These are phyloP conservation scores for Ananas comosus DNA, from an alignment of 176 grass and related monocot species.

Conservation along the genomic window DNA sequence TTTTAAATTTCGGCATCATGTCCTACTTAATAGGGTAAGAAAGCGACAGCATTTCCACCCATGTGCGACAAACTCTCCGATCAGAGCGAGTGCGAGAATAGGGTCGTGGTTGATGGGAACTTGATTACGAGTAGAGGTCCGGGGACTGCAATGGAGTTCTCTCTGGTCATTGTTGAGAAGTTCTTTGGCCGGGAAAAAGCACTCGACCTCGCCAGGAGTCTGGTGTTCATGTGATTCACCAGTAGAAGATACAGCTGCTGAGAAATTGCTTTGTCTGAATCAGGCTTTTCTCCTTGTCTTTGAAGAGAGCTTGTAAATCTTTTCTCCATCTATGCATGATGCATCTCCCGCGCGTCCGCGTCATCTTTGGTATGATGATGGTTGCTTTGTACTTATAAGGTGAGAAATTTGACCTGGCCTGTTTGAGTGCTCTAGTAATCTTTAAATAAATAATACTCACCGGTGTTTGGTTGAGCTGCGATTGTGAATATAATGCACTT, in stretches of 20 bases:
- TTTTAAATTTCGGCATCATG: not conserved
- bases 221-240: conserved; percentile 19
- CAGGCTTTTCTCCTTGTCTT: too few species aligned
- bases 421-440: too few species aligned
- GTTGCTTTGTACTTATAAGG: too few species aligned
- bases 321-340: too few species aligned
- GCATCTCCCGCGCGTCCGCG: too few species aligned
- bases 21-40: conserved; percentile 52
- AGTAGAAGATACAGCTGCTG: too few species aligned
- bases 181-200: conserved; percentile 34
- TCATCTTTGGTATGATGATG: not conserved
- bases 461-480: too few species aligned
- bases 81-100: conserved; percentile 30
- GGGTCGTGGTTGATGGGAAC: conserved; percentile 51
- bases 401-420: too few species aligned
- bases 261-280: too few species aligned
- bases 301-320: too few species aligned
- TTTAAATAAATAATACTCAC: too few species aligned
- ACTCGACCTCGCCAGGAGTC: conserved; percentile 24
- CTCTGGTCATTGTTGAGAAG: conserved; percentile 40
- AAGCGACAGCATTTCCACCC: conserved; percentile 39
- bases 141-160: conserved; percentile 55
- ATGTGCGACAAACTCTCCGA: conserved; percentile 50
- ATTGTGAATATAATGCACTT: too few species aligned
- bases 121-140: conserved; percentile 44